Evolutionary conservation across 164 flowering plant genomes (phyloP).

Genomic region (Echeveria elegans): DNA sequence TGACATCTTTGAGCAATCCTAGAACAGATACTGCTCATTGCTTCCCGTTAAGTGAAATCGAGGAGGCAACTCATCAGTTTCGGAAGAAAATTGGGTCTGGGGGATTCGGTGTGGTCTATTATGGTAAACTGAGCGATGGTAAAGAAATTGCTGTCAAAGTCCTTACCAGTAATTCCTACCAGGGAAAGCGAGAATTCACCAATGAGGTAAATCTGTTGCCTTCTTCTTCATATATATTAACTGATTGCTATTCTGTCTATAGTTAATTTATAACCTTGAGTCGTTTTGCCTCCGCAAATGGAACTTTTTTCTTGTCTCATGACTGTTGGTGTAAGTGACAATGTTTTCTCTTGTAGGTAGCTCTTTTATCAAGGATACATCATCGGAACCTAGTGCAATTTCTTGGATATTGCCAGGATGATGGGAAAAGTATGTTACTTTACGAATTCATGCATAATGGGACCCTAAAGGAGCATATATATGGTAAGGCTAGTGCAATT

Average conservation of each 20-base stretch:
- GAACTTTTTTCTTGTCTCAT: too few species aligned
- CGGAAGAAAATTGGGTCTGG: conserved; percentile 90
- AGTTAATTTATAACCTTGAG: too few species aligned
- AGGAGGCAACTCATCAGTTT: conserved; percentile 69
- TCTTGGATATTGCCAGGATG: conserved; percentile 96
- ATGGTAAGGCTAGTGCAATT: conserved; percentile 59
- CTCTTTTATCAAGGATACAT: conserved; percentile 94
- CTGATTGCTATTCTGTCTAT: background rate
- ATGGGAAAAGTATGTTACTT: conserved; percentile 71
- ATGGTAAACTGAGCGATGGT: conserved; percentile 78
- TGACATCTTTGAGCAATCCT: conserved; percentile 33
- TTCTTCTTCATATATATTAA: background rate
- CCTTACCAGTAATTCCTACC: conserved; percentile 69
- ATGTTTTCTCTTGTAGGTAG: conserved; percentile 64
- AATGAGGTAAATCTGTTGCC: conserved; percentile 23
- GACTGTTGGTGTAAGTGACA: too few species aligned
- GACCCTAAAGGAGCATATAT: conserved; percentile 94
- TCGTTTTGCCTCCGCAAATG: too few species aligned
- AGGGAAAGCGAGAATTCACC: conserved; percentile 86
- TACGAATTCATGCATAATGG: conserved; percentile 99
- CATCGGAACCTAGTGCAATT: conserved; percentile 93
- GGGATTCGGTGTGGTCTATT: conserved; percentile 90
- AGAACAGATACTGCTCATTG: conserved; percentile 72
- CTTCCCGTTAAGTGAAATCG: conserved; percentile 63
- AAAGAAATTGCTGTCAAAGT: conserved; percentile 96